A percentile compares a stretch with the other conserved stretches of the same genome.
These are phyloP conservation scores for Cyberlindnera lachancei DNA, from an alignment of 805 yeast genomes.

Conservation along the genomic window DNA sequence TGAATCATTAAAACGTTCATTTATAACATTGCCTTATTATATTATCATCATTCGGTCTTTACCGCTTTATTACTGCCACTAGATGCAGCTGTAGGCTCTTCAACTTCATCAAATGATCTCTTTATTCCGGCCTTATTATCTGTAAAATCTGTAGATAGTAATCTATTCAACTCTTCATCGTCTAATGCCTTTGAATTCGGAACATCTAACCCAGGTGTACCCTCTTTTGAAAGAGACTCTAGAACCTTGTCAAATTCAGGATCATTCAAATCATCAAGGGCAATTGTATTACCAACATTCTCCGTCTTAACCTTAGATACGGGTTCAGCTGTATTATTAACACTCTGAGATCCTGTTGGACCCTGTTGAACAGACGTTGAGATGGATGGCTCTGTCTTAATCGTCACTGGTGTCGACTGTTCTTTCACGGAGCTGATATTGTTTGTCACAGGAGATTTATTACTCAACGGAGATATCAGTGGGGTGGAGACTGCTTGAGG, in stretches of 20 bases:
- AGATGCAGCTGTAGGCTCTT: not conserved
- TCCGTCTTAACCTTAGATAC: too few species aligned
- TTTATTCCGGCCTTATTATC: constrained; percentile 2
- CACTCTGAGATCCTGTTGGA: not conserved
- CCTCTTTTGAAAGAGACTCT: constrained; percentile 21
- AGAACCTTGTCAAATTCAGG: constrained; percentile 22
- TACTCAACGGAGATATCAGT: too few species aligned
- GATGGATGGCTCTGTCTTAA: too few species aligned
- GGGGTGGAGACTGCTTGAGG: too few species aligned
- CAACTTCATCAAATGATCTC: constrained; percentile 10
- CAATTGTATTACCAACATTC: constrained; percentile 1
- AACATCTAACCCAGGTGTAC: constrained; percentile 19
- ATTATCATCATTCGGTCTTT: constrained; percentile 4
- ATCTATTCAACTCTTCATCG: constrained; percentile 21
- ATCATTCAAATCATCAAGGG: constrained; percentile 13
- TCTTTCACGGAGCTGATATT: too few species aligned
- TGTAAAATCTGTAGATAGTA: constrained; percentile 16
- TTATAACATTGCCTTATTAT: not conserved
- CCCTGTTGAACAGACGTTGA: not conserved
- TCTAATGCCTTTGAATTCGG: constrained; percentile 10
- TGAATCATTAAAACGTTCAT: not conserved
- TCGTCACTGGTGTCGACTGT: too few species aligned
- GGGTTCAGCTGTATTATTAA: too few species aligned
- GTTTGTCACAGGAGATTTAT: too few species aligned
- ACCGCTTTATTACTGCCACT: constrained; percentile 4